Percentiles rank a stretch among this genome's conserved stretches.
Conservation (phyloP, 1,284 basidiomycete species). For the Puccinia hordei region DNA sequence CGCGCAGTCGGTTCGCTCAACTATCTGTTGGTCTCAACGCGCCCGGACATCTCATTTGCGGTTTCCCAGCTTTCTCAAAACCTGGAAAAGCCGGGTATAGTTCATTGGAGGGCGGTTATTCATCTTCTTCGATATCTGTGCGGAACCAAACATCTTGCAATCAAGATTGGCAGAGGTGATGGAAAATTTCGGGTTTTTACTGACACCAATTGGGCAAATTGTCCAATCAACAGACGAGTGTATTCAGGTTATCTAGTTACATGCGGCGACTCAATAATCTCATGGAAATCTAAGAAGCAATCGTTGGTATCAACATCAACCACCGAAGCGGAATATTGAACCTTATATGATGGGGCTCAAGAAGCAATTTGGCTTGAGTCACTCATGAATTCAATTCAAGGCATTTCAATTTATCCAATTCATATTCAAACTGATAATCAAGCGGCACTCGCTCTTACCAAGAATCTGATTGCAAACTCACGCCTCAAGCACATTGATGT, state of each 20-base stretch:
- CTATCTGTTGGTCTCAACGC: neutral
- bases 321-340: slow-evolving; percentile 10
- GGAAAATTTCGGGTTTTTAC: neutral
- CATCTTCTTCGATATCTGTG: neutral
- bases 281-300: slow-evolving; percentile 10
- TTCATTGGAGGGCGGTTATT: slow-evolving; percentile 15
- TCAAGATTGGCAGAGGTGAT: neutral
- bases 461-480: neutral
- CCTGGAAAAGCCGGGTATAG: slow-evolving; percentile 3
- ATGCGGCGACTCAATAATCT: neutral
- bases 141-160: neutral
- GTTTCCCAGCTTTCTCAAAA: slow-evolving; percentile 4
- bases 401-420: neutral
- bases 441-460: too few species aligned
- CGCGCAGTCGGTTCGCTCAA: neutral
- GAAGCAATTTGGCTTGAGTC: neutral
- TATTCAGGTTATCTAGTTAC: neutral
- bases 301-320: neutral
- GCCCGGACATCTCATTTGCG: neutral
- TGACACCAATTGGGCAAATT: neutral
- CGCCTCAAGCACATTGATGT: slow-evolving; percentile 15
- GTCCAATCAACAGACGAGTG: neutral
- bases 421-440: neutral
- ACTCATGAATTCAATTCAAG: neutral
- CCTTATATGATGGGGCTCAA: slow-evolving; percentile 8